A percentile compares a stretch with the other conserved stretches of the same genome.
These are phyloP conservation scores for Phlegmacium glaucopus DNA, from an alignment of 768 basidiomycete genomes.

Conservation along the genomic window DNA sequence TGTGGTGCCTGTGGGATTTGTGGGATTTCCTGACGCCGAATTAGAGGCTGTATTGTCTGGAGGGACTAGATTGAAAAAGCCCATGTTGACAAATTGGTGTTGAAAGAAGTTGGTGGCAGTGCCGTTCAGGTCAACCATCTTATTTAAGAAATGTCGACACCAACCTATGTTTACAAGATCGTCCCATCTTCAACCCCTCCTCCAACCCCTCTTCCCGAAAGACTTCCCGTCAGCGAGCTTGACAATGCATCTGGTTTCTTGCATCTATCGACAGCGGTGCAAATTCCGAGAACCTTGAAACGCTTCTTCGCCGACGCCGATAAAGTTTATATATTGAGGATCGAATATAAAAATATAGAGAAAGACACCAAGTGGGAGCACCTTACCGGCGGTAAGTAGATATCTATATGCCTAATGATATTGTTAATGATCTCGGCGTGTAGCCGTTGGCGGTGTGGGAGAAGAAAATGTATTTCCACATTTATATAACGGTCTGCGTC, in stretches of 20 bases:
- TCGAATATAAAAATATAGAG: constrained; percentile 38
- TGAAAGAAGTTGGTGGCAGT: constrained; percentile 10
- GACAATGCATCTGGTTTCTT: constrained; percentile 47
- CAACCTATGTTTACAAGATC: constrained; percentile 63
- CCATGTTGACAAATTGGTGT: constrained; percentile 12
- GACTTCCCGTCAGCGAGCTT: constrained; percentile 47
- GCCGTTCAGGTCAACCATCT: too few species aligned
- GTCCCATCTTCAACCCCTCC: constrained; percentile 41
- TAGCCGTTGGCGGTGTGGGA: constrained; percentile 38
- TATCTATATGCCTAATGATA: neutral
- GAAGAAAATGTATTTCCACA: constrained; percentile 52
- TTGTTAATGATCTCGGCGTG: neutral
- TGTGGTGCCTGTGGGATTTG: constrained; percentile 6
- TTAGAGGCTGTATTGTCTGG: constrained; percentile 6
- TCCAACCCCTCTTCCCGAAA: constrained; percentile 36
- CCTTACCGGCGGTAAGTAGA: constrained; percentile 30
- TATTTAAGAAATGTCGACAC: constrained; percentile 31
- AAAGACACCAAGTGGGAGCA: constrained; percentile 47
- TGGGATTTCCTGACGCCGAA: constrained; percentile 10
- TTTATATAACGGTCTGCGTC: constrained; percentile 41
- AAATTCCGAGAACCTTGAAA: constrained; percentile 43
- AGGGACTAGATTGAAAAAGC: constrained; percentile 10
- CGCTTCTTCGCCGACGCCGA: constrained; percentile 42
- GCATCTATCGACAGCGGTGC: constrained; percentile 52
- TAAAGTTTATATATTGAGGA: constrained; percentile 38